phyloP scores from a whole-genome alignment of 75 land plant species.

The Larix kaempferi region DNA sequence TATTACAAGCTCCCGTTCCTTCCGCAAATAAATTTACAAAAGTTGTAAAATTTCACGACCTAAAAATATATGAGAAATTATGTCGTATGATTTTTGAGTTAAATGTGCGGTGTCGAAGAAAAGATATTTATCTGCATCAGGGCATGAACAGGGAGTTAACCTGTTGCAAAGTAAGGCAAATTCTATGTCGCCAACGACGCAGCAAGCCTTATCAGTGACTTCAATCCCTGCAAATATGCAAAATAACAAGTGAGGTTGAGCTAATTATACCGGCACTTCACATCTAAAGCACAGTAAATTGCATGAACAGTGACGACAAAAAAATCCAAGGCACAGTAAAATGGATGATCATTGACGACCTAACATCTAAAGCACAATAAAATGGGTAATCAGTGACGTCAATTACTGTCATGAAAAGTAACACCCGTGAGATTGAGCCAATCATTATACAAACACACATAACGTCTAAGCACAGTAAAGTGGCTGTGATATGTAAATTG shows the following conservation, averaged over 20 bases:
- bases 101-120: not conserved
- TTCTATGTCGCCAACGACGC: conserved; percentile 15
- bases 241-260: not conserved
- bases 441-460: not conserved
- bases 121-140: not conserved
- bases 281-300: not conserved
- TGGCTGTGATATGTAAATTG: not conserved
- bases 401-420: conserved; percentile 1
- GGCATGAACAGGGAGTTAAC: conserved; percentile 9
- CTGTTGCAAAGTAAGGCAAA: conserved; percentile 14
- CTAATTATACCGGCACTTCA: no score
- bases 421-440: not conserved
- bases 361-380: no score
- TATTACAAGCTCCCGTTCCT: no score
- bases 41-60: not conserved
- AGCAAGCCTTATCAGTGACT: conserved; percentile 13
- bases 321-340: no score
- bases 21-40: not conserved
- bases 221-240: conserved; percentile 5
- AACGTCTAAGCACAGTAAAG: no score
- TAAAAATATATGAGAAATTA: not conserved
- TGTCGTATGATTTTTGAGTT: not conserved
- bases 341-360: no score
- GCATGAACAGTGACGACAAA: no score
- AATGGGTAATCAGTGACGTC: not conserved